Conservation (phyloP, 1,284 basidiomycete species). For the Malassezia globosa region DNA sequence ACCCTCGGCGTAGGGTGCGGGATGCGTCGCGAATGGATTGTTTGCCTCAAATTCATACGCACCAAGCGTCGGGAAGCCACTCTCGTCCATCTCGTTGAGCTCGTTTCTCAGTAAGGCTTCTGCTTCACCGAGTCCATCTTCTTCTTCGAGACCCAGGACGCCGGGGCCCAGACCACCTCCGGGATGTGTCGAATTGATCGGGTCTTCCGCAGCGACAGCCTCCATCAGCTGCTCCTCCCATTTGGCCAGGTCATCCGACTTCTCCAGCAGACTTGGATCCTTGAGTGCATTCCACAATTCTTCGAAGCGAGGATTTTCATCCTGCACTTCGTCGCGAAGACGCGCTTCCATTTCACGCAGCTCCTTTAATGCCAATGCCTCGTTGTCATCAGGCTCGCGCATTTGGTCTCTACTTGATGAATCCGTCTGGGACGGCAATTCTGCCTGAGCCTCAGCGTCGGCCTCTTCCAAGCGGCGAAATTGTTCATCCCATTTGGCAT, state of each 20-base stretch:
- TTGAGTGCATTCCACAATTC: constrained; percentile 45
- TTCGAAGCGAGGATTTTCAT: constrained; percentile 36
- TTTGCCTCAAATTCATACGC: constrained; percentile 28
- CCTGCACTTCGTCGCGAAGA: constrained; percentile 27
- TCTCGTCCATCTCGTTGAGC: constrained; percentile 31
- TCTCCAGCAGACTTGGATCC: constrained; percentile 22
- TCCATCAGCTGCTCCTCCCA: constrained; percentile 54
- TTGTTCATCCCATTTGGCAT: constrained; percentile 40
- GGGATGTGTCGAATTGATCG: constrained; percentile 49
- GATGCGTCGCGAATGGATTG: constrained; percentile 59
- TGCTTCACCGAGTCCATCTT: constrained; percentile 33
- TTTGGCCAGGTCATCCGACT: constrained; percentile 54
- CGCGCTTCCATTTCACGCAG: constrained; percentile 37
- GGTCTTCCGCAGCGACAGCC: constrained; percentile 55
- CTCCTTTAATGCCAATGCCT: constrained; percentile 28
- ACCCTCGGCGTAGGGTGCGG: constrained; percentile 52
- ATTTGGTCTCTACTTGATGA: background rate
- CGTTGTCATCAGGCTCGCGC: background rate
- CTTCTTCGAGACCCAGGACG: constrained; percentile 26
- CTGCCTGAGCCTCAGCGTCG: constrained; percentile 5
- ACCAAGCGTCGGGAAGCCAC: constrained; percentile 40
- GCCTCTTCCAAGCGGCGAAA: constrained; percentile 38
- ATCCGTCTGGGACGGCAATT: background rate
- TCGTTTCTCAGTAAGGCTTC: constrained; percentile 34
- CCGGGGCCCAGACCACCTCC: constrained; percentile 39